A percentile compares a stretch with the other conserved stretches of the same genome.
Conservation (phyloP, 2,329 filamentous ascomycete genomes). For the Chrysoporthe cubensis region DNA sequence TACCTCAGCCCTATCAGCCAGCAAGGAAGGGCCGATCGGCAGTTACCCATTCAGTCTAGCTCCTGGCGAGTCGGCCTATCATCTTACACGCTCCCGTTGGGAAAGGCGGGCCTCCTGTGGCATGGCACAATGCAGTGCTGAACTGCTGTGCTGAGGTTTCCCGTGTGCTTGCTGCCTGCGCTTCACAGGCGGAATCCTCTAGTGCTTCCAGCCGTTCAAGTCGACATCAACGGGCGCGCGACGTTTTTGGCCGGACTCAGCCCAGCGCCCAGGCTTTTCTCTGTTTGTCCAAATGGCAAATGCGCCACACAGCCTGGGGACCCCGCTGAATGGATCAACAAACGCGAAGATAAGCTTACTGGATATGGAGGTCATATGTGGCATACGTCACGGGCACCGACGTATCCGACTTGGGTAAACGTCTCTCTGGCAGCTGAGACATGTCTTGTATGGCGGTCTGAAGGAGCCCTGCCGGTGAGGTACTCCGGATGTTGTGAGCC, state of each 20-base stretch:
- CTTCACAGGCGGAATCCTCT: neutral
- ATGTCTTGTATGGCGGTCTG: conserved; percentile 3
- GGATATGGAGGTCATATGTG: neutral
- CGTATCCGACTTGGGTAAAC: neutral
- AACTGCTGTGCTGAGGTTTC: neutral
- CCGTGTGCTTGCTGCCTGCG: neutral
- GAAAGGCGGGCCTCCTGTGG: neutral
- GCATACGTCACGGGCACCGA: neutral
- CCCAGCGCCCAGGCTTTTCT: neutral
- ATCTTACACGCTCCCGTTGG: conserved; percentile 15
- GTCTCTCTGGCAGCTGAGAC: neutral
- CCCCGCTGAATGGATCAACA: conserved; percentile 21
- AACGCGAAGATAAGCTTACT: conserved; percentile 22
- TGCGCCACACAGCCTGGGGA: neutral
- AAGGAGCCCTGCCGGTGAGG: neutral
- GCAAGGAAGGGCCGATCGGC: neutral
- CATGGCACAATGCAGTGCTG: neutral
- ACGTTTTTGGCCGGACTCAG: neutral
- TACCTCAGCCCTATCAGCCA: neutral
- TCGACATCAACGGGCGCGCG: neutral
- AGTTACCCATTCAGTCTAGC: conserved; percentile 12
- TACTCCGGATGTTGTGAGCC: conserved; percentile 7
- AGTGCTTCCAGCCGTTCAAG: neutral
- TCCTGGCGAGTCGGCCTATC: neutral
- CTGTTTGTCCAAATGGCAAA: neutral